Base-by-base conservation (phyloP, 73 alveolate genomes). In the Effrenium voratum region DNA sequence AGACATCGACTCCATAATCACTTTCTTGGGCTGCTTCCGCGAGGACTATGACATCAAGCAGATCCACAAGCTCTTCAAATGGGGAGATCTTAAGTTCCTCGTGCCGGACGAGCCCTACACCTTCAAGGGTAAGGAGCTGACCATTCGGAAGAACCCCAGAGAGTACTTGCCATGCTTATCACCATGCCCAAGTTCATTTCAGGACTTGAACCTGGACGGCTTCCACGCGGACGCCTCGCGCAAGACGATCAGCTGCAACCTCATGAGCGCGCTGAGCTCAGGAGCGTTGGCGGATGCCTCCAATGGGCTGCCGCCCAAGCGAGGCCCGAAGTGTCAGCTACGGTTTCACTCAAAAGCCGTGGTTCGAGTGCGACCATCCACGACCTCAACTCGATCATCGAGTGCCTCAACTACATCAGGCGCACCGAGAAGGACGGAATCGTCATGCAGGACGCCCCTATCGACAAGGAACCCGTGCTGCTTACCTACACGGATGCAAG, bases 401-500 rank as follows among this genome's bases (percentile, higher is more conserved):
- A 80, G 91, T 16, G 72, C 45, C 45, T 80, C 47, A 4, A 28
- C 49, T 47, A 4, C 46, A 43, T 45, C 63, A 76, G 40, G 87
- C 40, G 41, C 43, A 76, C 87, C 36, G 8, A 38, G 60, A 13
- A 76, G 43, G 49, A 80, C 24, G 91, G 91, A 12, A 3, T 80
- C n/a, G 10, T 80, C 47, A 46, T 80, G 28, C 72, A 44, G 24
- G 91, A 80, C 50, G 70, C 45, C 72, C 91, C 91, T 28, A 47
- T 80, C 46, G 45, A 80, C 30, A 38, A 4, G 41, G 32, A 24
- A 2, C 5, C 49, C 32, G 91, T 80, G 44, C 5, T 80, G 44
- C 45, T 80, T 44, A 80, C 91, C 66, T 80, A 80, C 91, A 46
- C 72, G 2, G 91, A 80, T 47, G 91, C 91, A 16, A 26, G 63